These are phyloP conservation scores for Inga oerstediana DNA, from an alignment of 306 rosid genomes.

Conservation along the genomic window DNA sequence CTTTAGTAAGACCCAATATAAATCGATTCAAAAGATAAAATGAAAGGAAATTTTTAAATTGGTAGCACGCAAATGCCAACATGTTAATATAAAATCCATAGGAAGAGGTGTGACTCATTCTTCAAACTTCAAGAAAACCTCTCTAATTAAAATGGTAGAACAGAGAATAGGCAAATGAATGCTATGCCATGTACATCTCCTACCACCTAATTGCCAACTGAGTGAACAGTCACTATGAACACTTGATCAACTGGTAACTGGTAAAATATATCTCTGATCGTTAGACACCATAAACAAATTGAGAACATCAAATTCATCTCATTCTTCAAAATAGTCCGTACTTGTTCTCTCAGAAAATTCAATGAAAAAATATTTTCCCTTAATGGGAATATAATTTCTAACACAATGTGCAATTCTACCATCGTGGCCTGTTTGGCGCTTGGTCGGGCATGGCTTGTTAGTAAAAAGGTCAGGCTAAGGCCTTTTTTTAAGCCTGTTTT, in stretches of 20 bases:
- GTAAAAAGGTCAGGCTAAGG: too few relatives aligned
- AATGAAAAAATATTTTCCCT: neutral
- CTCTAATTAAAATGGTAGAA: neutral
- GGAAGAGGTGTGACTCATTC: neutral
- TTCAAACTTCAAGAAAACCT: neutral
- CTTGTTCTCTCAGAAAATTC: neutral
- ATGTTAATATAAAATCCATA: neutral
- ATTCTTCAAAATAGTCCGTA: neutral
- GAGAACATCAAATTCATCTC: neutral
- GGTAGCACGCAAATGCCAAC: neutral
- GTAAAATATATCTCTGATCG: neutral
- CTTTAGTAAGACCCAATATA: neutral
- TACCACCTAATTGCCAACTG: neutral
- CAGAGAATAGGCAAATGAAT: neutral
- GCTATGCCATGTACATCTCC: neutral
- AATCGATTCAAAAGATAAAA: neutral
- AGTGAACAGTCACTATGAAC: neutral
- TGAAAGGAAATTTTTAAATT: neutral
- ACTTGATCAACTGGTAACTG: neutral
- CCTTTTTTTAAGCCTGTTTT: too few relatives aligned
- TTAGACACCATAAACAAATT: neutral
- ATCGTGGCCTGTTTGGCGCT: too few relatives aligned
- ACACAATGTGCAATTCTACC: too few relatives aligned
- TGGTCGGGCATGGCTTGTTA: too few relatives aligned
- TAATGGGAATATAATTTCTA: neutral